Conservation (phyloP, 225 moss, liverwort and hornwort genomes). For the Rhytidiadelphus loreus region DNA sequence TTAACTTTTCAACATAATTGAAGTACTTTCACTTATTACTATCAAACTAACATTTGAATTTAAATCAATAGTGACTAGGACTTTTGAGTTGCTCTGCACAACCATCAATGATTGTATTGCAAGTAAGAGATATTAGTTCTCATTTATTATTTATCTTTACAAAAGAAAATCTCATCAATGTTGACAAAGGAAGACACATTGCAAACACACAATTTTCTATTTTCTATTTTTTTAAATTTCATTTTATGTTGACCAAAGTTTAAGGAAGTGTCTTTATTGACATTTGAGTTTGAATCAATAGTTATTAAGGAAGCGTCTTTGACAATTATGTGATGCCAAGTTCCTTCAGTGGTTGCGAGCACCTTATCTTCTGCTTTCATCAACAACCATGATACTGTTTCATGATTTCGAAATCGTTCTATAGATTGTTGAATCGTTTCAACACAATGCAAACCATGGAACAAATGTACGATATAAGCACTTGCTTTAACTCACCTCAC, state of each 20-base stretch:
- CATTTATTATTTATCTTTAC: no score
- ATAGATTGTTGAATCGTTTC: not conserved
- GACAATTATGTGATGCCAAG: not conserved
- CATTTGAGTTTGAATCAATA: no score
- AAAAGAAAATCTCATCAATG: no score
- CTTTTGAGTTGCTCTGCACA: no score
- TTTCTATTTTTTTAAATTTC: no score
- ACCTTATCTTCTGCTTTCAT: not conserved
- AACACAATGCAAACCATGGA: not conserved
- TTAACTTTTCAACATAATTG: not conserved
- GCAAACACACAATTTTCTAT: no score
- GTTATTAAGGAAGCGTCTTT: not conserved
- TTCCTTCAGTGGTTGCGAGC: not conserved
- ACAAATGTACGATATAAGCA: not conserved
- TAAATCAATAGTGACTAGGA: not conserved
- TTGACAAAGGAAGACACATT: no score
- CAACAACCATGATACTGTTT: not conserved
- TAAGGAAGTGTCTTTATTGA: not conserved
- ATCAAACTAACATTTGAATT: not conserved
- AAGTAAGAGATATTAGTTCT: no score
- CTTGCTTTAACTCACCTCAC: not conserved
- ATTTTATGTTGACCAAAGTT: no score
- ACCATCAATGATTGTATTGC: no score
- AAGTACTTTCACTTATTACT: not conserved
- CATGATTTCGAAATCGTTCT: not conserved